Base-by-base conservation (phyloP, 2,329 filamentous ascomycete genomes). In the Ceratocystiopsis brevicomis region DNA sequence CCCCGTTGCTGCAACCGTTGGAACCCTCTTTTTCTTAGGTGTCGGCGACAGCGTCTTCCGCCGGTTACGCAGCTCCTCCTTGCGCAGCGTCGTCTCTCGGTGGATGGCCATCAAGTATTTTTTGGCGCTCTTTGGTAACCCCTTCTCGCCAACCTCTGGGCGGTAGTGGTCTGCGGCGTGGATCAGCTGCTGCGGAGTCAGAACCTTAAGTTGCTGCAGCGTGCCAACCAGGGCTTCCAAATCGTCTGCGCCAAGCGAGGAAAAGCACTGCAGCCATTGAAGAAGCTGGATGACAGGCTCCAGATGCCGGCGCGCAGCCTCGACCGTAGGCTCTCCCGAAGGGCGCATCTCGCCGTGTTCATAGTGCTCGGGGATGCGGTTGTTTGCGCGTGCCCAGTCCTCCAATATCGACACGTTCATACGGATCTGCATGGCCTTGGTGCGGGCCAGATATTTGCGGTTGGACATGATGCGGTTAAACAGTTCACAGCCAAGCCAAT, bases 381-480 rank as follows among this genome's bases (percentile, higher is more conserved):
- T 96, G 61, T 98, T 98, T 15, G 75, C 71, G 30, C 88, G 73
- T 1, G 90, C 88, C 90, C 90, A 98, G 56, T 98, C 90, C 59
- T 98, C 90, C 17, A 98, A 66, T 9, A 78, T 80, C 0, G 90
- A 96, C 8, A 98, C 77, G 57, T 98, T 98, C 87, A 98, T 96
- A 51, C 90, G 83, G 53, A 98, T 96, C 59, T 98, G 90, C 90
- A 98, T 98, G 4, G 90, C 90, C 60, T 98, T 98, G 16, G 90
- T 98, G 43, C 90, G 74, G 6, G 90, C 88, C 11, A 98, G 69
- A 55, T 95, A 98, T 57, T 88, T 87, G 50, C 85, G 76, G 55
- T 92, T 95, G 30, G 83, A 88, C 83, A 98, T 94, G 59, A 98
- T 83, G 46, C 88, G 81, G 59, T 98, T 98, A 65, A 98, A 98